phyloP scores from a whole-genome alignment of 306 rosid species.

The Abrus precatorius region DNA sequence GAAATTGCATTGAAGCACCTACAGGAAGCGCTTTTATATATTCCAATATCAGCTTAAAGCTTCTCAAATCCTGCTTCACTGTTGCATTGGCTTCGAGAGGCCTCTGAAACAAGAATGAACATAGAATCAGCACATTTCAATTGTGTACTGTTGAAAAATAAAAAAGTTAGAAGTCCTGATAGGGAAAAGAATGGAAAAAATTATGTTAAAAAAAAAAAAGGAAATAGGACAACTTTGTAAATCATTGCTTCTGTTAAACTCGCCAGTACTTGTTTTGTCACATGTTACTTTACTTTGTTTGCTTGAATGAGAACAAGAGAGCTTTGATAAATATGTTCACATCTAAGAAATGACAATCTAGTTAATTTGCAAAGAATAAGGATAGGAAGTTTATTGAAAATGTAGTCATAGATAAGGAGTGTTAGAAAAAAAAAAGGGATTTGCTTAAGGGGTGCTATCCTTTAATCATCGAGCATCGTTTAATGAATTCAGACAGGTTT shows the following conservation, averaged over 20 bases:
- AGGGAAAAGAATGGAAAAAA: not conserved
- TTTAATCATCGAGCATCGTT: too few species aligned
- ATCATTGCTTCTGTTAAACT: not conserved
- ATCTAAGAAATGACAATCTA: too few species aligned
- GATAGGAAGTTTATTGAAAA: too few species aligned
- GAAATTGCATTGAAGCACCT: constrained; percentile 50
- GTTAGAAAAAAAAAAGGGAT: too few species aligned
- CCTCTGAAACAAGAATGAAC: constrained; percentile 69
- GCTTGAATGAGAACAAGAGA: too few species aligned
- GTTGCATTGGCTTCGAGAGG: constrained; percentile 63
- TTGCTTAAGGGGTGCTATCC: too few species aligned
- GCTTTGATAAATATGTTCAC: too few species aligned
- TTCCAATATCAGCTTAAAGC: constrained; percentile 90
- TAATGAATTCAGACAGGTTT: too few species aligned
- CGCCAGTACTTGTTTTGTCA: too few species aligned
- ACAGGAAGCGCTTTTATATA: constrained; percentile 97
- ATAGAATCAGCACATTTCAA: constrained; percentile 48
- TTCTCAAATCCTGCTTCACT: constrained; percentile 79
- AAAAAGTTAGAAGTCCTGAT: not conserved
- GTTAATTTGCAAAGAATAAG: too few species aligned
- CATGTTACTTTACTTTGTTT: too few species aligned
- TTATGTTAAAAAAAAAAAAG: not conserved
- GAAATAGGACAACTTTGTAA: constrained; percentile 2
- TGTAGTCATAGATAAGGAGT: too few species aligned
- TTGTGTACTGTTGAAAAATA: not conserved